These are phyloP conservation scores for Crithidia mellificae DNA, from an alignment of 208 protist species.

Conservation along the genomic window DNA sequence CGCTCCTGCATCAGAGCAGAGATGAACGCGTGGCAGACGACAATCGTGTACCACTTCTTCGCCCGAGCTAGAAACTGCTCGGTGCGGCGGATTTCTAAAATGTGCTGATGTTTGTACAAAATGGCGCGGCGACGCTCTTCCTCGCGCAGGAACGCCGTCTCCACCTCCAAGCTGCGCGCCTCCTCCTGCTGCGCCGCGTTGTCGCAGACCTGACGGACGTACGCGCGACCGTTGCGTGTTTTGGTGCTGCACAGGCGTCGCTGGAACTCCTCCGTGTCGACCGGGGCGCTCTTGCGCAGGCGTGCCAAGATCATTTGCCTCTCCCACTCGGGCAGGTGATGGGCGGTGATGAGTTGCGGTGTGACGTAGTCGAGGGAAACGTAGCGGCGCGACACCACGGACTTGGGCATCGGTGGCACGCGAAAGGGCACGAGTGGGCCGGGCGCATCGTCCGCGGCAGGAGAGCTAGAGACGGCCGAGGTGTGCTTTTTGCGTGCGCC, in stretches of 20 bases:
- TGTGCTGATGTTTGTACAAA: slow-evolving; percentile 65
- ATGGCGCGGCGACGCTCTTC: slow-evolving; percentile 52
- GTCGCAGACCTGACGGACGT: slow-evolving; percentile 43
- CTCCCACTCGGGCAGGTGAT: slow-evolving; percentile 62
- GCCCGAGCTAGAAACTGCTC: slow-evolving; percentile 55
- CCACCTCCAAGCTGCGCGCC: slow-evolving; percentile 13
- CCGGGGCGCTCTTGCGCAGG: slow-evolving; percentile 32
- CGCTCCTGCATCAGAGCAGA: slow-evolving; percentile 81
- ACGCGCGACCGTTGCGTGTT: slow-evolving; percentile 45
- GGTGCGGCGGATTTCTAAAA: slow-evolving; percentile 54
- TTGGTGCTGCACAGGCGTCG: slow-evolving; percentile 38
- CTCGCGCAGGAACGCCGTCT: slow-evolving; percentile 29
- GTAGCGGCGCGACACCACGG: slow-evolving; percentile 29
- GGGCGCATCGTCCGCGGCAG: slow-evolving; percentile 14
- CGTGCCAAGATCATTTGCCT: slow-evolving; percentile 57
- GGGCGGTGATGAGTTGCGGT: slow-evolving; percentile 13
- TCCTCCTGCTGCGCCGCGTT: slow-evolving; percentile 25
- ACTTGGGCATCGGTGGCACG: slow-evolving; percentile 42
- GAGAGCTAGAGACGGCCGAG: neutral
- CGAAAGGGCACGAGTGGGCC: slow-evolving; percentile 45
- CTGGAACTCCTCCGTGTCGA: slow-evolving; percentile 63
- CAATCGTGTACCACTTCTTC: slow-evolving; percentile 70
- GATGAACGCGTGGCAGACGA: slow-evolving; percentile 85
- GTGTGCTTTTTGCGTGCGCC: neutral
- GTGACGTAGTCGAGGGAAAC: slow-evolving; percentile 31